Evolutionary conservation across 2,329 filamentous ascomycete species (phyloP), one percentile per base, ranked within the genome.

Genomic region (Scedosporium dehoogii): DNA sequence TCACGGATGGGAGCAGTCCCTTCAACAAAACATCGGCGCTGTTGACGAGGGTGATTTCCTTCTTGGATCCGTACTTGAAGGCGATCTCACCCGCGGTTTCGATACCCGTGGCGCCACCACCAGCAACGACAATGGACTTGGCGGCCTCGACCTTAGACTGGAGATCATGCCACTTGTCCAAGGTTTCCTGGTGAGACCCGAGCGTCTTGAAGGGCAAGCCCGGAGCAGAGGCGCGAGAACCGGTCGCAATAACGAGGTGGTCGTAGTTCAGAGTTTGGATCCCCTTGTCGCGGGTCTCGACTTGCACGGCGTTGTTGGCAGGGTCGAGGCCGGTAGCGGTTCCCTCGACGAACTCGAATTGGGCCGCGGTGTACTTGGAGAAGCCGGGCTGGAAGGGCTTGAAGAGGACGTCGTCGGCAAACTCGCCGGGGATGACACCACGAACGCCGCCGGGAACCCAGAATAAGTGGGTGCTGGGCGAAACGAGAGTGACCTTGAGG

Each of bases 301-400:
- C 73, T 1, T 69, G 70, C 25, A 85, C 77, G 0, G 69, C 72
- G 64, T 79, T 80, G 56, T 64, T 64, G 2, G 70, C 70, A 0
- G 76, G 70, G 56, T 80, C 76, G 3, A 85, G 69, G 10, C 68
- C 65, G 12, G 74, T 70, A 51, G 83, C 83, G 42, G 73, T 73
- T 56, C 79, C 83, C 46, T 76, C 66, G 25, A 86, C 70, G 66
- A 83, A 79, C 67, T 84, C 80, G 66, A 85, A 85, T 60, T 75
- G 73, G 25, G 70, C 70, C 2, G 71, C 62, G 0, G 78, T 72
- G 67, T 83, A 85, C 51, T 78, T 71, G 23, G 74, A 69, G 70
- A 85, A 84, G 14, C 72, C 73, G 5, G 78, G 74, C 6, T 70
- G 70, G 62, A 78, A 71, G 4, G 73, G 69, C 58, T 69, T 66